Base-by-base conservation (phyloP, 306 rosid species). In the Rubus parviflorus region DNA sequence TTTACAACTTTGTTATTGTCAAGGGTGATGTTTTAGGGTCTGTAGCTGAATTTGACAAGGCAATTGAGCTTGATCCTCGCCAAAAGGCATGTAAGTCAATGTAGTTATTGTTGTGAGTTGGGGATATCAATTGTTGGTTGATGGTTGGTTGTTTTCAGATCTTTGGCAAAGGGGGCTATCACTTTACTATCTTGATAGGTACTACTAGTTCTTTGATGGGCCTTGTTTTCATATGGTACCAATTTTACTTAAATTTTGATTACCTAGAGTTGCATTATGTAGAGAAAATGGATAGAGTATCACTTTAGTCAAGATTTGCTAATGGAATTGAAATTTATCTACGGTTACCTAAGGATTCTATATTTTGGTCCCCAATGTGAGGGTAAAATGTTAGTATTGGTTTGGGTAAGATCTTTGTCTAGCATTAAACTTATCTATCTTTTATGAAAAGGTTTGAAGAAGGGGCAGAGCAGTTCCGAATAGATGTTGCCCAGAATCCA, bases 81-180 rank as follows among this genome's bases (percentile, higher is more conserved):
- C 97, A 90, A 81, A 89, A 88, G 89, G 97, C 97, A 47, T 94
- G 98, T 94, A 85, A 71, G 96, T 87, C 69, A 70, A 43, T 83
- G 8, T 4, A 14, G 68, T 80, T 68, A 5, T 51, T 71, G 60
- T 16, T 8, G 52, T 41, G 68, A 68, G 75, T 68, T 83, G 80
- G 73, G 65, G 74, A 64, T 79, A 6, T 72, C 62, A 23, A n/a
- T 73, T 37, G 68, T 70, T 85, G 60, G 41, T 73, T 68, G 68
- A 75, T 68, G 74, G 51, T 79, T 84, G 68, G 41, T 79, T 82
- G 75, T 73, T 78, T 46, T 72, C 95, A 94, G 98, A 92, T 90
- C 97, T 94, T 83, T 94, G 98, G 98, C 97, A 94, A 83, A 94
- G 97, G 80, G 97, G 97, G 14, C 86, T 92, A 6, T 89, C 98